Conservation (phyloP, 2,329 filamentous ascomycete genomes). For the Thelonectria blattea region DNA sequence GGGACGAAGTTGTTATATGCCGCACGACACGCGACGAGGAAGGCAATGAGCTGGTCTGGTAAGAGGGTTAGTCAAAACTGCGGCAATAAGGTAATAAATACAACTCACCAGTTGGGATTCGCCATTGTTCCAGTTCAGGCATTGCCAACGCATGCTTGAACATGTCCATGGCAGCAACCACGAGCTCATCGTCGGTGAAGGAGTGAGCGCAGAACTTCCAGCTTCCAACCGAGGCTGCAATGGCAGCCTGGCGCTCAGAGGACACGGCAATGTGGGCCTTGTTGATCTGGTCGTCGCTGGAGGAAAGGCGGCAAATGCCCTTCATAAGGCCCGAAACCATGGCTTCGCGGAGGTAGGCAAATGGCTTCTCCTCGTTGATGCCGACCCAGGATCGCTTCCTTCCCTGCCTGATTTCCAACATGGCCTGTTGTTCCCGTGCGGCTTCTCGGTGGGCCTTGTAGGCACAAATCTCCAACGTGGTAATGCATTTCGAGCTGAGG, state of each 20-base stretch:
- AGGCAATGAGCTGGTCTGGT: conserved; percentile 79
- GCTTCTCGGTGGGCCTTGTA: conserved; percentile 83
- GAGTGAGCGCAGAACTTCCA: conserved; percentile 93
- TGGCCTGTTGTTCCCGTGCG: conserved; percentile 72
- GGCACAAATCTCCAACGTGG: conserved; percentile 80
- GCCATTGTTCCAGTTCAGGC: conserved; percentile 82
- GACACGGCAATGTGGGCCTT: conserved; percentile 72
- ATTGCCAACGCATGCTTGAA: conserved; percentile 85
- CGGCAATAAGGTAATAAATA: conserved; percentile 7
- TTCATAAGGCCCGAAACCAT: conserved; percentile 94
- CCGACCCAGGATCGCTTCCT: conserved; percentile 93
- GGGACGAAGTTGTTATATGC: conserved; percentile 98
- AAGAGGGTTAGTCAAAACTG: conserved; percentile 46
- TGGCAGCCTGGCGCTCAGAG: conserved; percentile 66
- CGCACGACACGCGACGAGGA: conserved; percentile 84
- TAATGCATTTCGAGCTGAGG: conserved; percentile 73
- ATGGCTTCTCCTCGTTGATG: conserved; percentile 82
- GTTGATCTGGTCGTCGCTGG: conserved; percentile 66
- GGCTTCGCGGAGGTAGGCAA: conserved; percentile 86
- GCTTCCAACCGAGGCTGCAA: conserved; percentile 73
- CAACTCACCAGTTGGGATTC: conserved; percentile 74
- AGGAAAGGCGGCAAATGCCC: conserved; percentile 78
- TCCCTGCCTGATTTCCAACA: conserved; percentile 74
- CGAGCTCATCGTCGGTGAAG: conserved; percentile 87
- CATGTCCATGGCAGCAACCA: conserved; percentile 86